Evolutionary conservation across 371 early-diverging fungal species (phyloP), one percentile per base, ranked within the genome.

Genomic region (Apophysomyces sp.): DNA sequence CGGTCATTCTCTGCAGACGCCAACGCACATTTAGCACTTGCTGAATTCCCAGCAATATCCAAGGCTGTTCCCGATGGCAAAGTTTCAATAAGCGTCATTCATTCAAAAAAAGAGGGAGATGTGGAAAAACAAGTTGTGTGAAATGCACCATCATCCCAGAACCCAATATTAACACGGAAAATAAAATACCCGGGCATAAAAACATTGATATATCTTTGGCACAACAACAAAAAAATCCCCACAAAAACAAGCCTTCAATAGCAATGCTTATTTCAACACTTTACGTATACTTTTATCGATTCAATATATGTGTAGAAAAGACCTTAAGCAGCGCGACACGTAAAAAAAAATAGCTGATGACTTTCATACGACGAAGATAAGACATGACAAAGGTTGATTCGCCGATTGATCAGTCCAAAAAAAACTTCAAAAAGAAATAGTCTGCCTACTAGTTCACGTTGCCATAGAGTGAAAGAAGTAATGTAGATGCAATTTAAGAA

Each of bases 71-170:
- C 1, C 24, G 49, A 21, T 44, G 49, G 21, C 24, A 21, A 44
- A 44, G 24, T 44, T 9, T 21, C 49, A 44, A 18, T 16, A 44
- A 44, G 49, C 49, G 49, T 44, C 49, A 44, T 44, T 44, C 49
- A 44, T 44, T 44, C 49, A 44, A 44, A 44, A n/a, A 44, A 44
- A 44, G 49, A 44, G 21, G 49, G 49, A 44, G 49, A 44, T 44
- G 49, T 21, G 49, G 49, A 44, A 44, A 44, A 21, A 44, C 49
- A 44, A 21, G 49, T 7, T 44, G 49, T 44, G 49, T 44, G 49
- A 44, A 44, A 44, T 44, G 49, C 49, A 44, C 49, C 37, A 37
- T 44, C 49, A 44, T 44, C 16, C 34, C 8, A 21, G 21, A 37
- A 37, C 37, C 37, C 37, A 37, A 37, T 37, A 37, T 37, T 9